A percentile compares a stretch with the other conserved stretches of the same genome.
These are phyloP conservation scores for Penicillium crystallinum DNA, from an alignment of 495 filamentous ascomycete genomes.

Conservation along the genomic window DNA sequence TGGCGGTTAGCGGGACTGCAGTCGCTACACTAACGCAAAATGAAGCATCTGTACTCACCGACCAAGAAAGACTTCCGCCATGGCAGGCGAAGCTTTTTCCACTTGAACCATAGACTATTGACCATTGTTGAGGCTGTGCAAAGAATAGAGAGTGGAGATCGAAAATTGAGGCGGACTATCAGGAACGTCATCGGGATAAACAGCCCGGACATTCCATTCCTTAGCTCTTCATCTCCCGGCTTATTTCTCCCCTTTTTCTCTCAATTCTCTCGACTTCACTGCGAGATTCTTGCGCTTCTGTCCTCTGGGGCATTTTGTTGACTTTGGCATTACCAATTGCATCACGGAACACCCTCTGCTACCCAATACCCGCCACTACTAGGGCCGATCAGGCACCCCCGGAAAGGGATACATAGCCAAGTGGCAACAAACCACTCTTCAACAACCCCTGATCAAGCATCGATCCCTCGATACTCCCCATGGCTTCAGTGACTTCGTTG, in stretches of 20 bases:
- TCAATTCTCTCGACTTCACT: background rate
- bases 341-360: conserved; percentile 7
- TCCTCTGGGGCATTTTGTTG: background rate
- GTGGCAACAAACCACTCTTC: conserved; percentile 1
- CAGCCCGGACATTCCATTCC: conserved; percentile 27
- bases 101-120: conserved; percentile 69
- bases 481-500: conserved; percentile 92
- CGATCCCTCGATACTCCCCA: conserved; percentile 29
- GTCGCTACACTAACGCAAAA: background rate
- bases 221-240: conserved; percentile 6
- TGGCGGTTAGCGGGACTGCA: conserved; percentile 21
- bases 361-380: conserved; percentile 21
- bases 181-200: conserved; percentile 33
- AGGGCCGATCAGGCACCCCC: conserved; percentile 22
- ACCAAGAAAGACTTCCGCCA: conserved; percentile 80
- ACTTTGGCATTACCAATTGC: background rate
- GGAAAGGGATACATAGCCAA: conserved; percentile 19
- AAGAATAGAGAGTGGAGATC: conserved; percentile 16
- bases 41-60: conserved; percentile 47
- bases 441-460: background rate
- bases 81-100: conserved; percentile 77
- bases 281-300: background rate
- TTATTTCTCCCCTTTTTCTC: conserved; percentile 3
- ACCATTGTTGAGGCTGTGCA: conserved; percentile 22
- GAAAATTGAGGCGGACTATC: conserved; percentile 2